Evolutionary conservation across 2,329 filamentous ascomycete species (phyloP), one percentile per base, ranked within the genome.

Genomic region (Aspergillus quadrilineatus): DNA sequence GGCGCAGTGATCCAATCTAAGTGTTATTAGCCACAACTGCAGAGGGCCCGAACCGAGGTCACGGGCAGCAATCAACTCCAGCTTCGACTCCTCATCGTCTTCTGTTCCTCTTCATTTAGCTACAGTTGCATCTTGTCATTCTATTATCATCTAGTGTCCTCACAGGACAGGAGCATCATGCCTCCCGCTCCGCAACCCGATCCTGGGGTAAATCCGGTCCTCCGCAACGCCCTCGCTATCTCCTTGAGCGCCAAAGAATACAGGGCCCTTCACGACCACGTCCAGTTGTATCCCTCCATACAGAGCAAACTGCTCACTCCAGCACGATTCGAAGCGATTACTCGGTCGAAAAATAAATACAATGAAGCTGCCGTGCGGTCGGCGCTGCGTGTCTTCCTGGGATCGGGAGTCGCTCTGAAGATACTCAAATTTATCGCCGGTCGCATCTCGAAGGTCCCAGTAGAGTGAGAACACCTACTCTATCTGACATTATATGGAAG

Each of bases 191-290:
- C 57, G 50, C 43, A 47, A 51, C 47, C 64, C 46, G 63, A 62
- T 51, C 56, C 58, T 34, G 62, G 62, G 32, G 55, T 82, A 58
- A 89, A 93, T 63, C 88, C 89, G 4, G 82, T 95, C 60, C 81
- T 95, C 55, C 89, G 90, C 73, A 95, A 94, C 73, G 87, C 90
- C 43, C 81, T 97, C 57, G 88, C 92, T 63, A 92, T 96, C 75
- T 94, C 89, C 56, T 74, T 87, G 52, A 91, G 92, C 69, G 86
- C 90, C 42, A 86, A 88, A 72, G 92, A 97, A 73, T 97, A 97
- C 74, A 87, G 90, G 63, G 79, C 88, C 1, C 83, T 97, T 15
- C 91, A 96, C 73, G 87, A 88, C 68, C 92, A 92, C 69, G 82
- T 96, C 50, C 91, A 89, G 59, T 85, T 88, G 4, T 71, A 71